Percentiles rank a stretch among this genome's conserved stretches.
These are phyloP conservation scores for Hemileccinum impolitum DNA, from an alignment of 768 basidiomycete species.

Conservation along the genomic window DNA sequence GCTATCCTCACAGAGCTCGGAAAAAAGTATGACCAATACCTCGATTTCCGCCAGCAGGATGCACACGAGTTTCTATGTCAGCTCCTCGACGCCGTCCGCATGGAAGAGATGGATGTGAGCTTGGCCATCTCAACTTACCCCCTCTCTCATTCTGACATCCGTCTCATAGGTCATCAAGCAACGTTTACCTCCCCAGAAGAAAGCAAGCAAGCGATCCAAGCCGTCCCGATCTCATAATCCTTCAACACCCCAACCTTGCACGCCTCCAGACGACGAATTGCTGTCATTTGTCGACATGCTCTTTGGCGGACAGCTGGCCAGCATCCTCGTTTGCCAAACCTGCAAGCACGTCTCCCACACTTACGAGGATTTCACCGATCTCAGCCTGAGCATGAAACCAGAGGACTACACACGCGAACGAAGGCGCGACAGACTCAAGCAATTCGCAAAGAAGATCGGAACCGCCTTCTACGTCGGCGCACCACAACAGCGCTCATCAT, in stretches of 20 bases:
- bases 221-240: background rate
- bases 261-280: constrained; percentile 44
- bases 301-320: constrained; percentile 85
- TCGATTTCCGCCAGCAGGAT: constrained; percentile 94
- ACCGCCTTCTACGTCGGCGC: constrained; percentile 22
- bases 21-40: constrained; percentile 89
- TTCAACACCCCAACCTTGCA: background rate
- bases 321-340: constrained; percentile 89
- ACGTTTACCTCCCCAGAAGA: constrained; percentile 44
- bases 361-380: constrained; percentile 87
- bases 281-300: constrained; percentile 83
- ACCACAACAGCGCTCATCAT: constrained; percentile 50
- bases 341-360: constrained; percentile 89
- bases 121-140: background rate
- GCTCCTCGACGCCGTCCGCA: constrained; percentile 85
- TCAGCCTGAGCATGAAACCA: constrained; percentile 83
- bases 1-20: constrained; percentile 66
- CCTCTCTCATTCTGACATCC: constrained; percentile 1
- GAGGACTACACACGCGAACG: constrained; percentile 72
- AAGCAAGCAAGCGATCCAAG: constrained; percentile 29
- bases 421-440: constrained; percentile 76
- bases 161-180: constrained; percentile 71
- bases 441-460: constrained; percentile 61
- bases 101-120: constrained; percentile 90
- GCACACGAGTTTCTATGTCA: constrained; percentile 92